phyloP scores from a whole-genome alignment of 2,329 filamentous ascomycete species.

The Eurotiales sp. region DNA sequence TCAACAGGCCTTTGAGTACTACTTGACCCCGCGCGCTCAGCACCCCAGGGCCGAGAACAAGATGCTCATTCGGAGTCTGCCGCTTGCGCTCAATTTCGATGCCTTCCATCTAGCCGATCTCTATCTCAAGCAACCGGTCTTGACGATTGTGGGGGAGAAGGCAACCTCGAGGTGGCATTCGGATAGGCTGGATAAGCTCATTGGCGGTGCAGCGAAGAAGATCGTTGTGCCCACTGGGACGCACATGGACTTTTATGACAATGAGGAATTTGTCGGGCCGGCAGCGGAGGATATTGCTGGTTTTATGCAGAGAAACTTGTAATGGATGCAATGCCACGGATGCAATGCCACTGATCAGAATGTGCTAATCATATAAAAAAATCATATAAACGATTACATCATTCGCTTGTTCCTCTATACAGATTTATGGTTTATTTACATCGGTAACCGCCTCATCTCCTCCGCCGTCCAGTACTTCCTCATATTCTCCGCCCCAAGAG shows the following conservation, averaged over 20 bases:
- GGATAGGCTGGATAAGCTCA: constrained; percentile 16
- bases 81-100: constrained; percentile 24
- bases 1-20: constrained; percentile 21
- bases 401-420: too few species aligned
- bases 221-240: constrained; percentile 14
- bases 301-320: constrained; percentile 16
- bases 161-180: constrained; percentile 19
- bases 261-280: constrained; percentile 15
- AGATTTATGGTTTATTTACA: constrained; percentile 52
- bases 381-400: too few species aligned
- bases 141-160: constrained; percentile 24
- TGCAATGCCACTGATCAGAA: too few species aligned
- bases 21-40: constrained; percentile 19
- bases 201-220: constrained; percentile 17
- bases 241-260: constrained; percentile 19
- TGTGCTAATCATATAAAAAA: too few species aligned
- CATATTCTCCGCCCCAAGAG: constrained; percentile 83
- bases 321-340: background rate
- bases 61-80: constrained; percentile 19
- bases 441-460: constrained; percentile 68
- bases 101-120: constrained; percentile 22
- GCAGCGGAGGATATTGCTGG: constrained; percentile 14
- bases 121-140: constrained; percentile 24
- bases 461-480: constrained; percentile 72
- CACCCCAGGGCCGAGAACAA: constrained; percentile 20